Base-by-base conservation (phyloP, 371 early-diverging fungal genomes). In the Encephalitozoon cuniculi region DNA sequence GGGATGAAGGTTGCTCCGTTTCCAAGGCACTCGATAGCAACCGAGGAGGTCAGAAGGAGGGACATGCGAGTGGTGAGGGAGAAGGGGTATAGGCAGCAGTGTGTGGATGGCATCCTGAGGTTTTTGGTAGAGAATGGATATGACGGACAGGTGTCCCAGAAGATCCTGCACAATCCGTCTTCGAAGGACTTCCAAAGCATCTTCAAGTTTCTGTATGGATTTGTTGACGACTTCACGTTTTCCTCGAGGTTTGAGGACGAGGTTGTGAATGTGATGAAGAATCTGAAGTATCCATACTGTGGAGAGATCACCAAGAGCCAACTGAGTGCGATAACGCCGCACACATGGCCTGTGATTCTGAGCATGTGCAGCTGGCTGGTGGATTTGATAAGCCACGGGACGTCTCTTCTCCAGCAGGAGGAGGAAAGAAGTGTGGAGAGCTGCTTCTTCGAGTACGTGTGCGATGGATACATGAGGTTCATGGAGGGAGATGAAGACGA, bases 341-440 rank as follows among this genome's bases (percentile, higher is more conserved):
- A 94, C 71, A 87, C 91, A 0, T 94, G 93, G 91, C 95, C 95
- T 0, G 85, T 87, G 3, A 86, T 93, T 41, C 83, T 96, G 44
- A 93, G 90, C 3, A 87, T 92, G 84, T 83, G 94, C 7, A 83
- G 87, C 6, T 96, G 96, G 95, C 83, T 96, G 86, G 88, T 92
- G 15, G 92, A 92, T 64, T 83, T 91, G 23, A 88, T 91, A n/a
- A 25, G 39, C 9, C 70, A 64, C 6, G 37, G 41, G 4, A 64
- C 74, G 9, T 32, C 67, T 40, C 49, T 37, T 21, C 21, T 59
- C 30, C 71, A 71, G 23, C 28, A 51, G 4, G 26, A n/a, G 28
- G 21, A 64, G 12, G 72, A 28, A 4, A 23, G 26, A 11, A 53
- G 53, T 28, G 51, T 76, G 1, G 79, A 79, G 0, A 68, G 63